Conservation (phyloP, 257 asterid species). For the Nemophila menziesii region DNA sequence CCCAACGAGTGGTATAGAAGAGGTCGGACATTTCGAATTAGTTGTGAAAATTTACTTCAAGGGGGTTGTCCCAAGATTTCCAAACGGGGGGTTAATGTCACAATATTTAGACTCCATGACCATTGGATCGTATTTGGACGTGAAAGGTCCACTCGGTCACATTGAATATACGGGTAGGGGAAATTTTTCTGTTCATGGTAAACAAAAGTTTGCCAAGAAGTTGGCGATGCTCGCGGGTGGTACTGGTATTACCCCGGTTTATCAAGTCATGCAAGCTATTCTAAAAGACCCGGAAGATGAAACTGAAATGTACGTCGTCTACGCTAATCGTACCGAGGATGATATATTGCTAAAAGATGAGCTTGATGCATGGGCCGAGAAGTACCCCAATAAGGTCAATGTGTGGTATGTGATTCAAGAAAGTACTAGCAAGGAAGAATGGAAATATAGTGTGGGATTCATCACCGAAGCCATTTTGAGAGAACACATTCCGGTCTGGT, state of each 20-base stretch:
- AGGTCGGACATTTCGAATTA: constrained; percentile 61
- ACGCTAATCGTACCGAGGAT: constrained; percentile 82
- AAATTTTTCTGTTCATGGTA: constrained; percentile 46
- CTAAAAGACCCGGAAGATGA: constrained; percentile 63
- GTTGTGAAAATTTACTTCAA: constrained; percentile 68
- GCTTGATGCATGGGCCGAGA: constrained; percentile 73
- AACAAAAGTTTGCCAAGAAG: constrained; percentile 47
- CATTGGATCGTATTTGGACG: constrained; percentile 42
- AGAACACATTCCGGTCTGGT: constrained; percentile 57
- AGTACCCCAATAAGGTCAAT: constrained; percentile 42
- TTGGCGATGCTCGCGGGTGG: constrained; percentile 93
- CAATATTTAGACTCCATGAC: constrained; percentile 51
- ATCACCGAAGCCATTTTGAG: constrained; percentile 46
- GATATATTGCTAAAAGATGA: constrained; percentile 61
- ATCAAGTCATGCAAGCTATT: constrained; percentile 71
- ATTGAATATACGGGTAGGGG: constrained; percentile 71
- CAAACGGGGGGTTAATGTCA: constrained; percentile 85
- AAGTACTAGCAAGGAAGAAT: constrained; percentile 31
- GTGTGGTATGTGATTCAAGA: constrained; percentile 82
- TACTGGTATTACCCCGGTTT: constrained; percentile 78
- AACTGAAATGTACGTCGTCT: constrained; percentile 66
- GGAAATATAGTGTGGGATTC: constrained; percentile 65
- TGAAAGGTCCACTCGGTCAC: constrained; percentile 90
- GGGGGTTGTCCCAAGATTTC: constrained; percentile 62
- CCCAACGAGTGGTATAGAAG: constrained; percentile 54